Conservation (phyloP, 495 filamentous ascomycete species). For the Penicillium robsamsonii region DNA sequence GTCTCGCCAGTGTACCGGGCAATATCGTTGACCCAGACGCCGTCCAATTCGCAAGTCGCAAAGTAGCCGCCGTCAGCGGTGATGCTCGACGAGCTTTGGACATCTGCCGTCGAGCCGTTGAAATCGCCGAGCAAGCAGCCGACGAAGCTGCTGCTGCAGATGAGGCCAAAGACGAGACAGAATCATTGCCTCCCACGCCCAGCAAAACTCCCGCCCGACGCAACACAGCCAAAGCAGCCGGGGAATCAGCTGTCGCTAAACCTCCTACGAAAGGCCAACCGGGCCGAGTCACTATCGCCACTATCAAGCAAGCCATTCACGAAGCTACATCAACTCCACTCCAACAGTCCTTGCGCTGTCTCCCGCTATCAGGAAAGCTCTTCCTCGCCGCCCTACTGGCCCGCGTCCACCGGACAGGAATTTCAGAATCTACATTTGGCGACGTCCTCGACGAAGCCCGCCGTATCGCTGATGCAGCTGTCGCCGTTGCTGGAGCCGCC, state of each 20-base stretch:
- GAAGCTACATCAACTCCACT: slow-evolving; percentile 92
- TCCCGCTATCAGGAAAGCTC: slow-evolving; percentile 79
- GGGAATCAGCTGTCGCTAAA: slow-evolving; percentile 15
- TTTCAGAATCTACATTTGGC: slow-evolving; percentile 83
- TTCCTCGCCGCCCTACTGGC: slow-evolving; percentile 79
- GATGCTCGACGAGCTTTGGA: slow-evolving; percentile 91
- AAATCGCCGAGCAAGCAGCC: slow-evolving; percentile 79
- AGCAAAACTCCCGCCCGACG: slow-evolving; percentile 43
- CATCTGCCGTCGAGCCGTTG: slow-evolving; percentile 93
- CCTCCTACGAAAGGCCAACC: slow-evolving; percentile 28
- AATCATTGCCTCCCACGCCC: slow-evolving; percentile 44
- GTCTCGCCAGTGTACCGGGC: slow-evolving; percentile 81
- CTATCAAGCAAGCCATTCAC: slow-evolving; percentile 88
- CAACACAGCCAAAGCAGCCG: slow-evolving; percentile 20
- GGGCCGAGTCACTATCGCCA: slow-evolving; percentile 82
- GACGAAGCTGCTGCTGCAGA: slow-evolving; percentile 35
- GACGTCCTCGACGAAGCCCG: slow-evolving; percentile 90
- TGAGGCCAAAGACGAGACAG: slow-evolving; percentile 28
- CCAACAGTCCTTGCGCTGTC: slow-evolving; percentile 77
- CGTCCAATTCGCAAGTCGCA: slow-evolving; percentile 91
- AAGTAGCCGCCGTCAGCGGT: slow-evolving; percentile 94
- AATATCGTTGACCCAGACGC: slow-evolving; percentile 91
- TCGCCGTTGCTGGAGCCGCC: slow-evolving; percentile 45
- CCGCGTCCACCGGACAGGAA: slow-evolving; percentile 74
- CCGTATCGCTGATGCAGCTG: slow-evolving; percentile 59